A percentile compares a stretch with the other conserved stretches of the same genome.
These are phyloP conservation scores for Metschnikowia kunwiensis DNA, from an alignment of 805 yeast genomes.

Conservation along the genomic window DNA sequence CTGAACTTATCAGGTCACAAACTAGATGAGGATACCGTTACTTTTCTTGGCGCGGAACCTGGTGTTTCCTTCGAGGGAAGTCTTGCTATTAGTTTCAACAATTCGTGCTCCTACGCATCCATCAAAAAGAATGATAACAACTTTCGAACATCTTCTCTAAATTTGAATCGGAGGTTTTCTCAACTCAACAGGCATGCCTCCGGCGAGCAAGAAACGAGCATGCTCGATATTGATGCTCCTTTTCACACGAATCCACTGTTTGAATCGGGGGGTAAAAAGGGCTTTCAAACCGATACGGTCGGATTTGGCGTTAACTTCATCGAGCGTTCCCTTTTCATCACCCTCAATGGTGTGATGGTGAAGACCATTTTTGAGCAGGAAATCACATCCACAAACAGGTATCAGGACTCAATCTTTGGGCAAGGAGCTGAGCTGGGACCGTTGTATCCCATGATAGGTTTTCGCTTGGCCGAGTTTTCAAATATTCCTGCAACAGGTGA, in stretches of 20 bases:
- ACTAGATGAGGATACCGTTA: constrained; percentile 21
- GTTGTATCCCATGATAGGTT: constrained; percentile 19
- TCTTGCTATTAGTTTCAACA: constrained; percentile 40
- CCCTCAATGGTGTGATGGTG: constrained; percentile 68
- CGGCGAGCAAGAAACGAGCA: constrained; percentile 32
- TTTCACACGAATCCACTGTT: constrained; percentile 25
- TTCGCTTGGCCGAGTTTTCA: constrained; percentile 13
- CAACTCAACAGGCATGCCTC: constrained; percentile 27
- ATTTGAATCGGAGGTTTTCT: constrained; percentile 36
- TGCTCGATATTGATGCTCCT: constrained; percentile 35
- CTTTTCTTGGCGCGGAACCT: constrained; percentile 32
- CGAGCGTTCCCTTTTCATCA: constrained; percentile 62
- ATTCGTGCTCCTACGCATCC: constrained; percentile 39
- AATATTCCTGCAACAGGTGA: constrained; percentile 1
- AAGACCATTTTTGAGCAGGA: constrained; percentile 16
- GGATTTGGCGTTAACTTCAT: constrained; percentile 83
- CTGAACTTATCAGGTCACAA: constrained; percentile 6
- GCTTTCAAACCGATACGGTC: constrained; percentile 54
- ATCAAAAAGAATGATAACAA: constrained; percentile 28
- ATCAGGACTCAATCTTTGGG: constrained; percentile 37
- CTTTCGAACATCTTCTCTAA: constrained; percentile 31
- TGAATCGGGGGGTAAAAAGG: constrained; percentile 28
- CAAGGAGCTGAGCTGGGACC: constrained; percentile 15
- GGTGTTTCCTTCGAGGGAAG: constrained; percentile 41
- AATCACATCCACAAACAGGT: constrained; percentile 27